Percentiles rank a stretch among this genome's conserved stretches.
Evolutionary conservation across 2,329 filamentous ascomycete genomes (phyloP).

Genomic region (Acrodontium crateriforme): DNA sequence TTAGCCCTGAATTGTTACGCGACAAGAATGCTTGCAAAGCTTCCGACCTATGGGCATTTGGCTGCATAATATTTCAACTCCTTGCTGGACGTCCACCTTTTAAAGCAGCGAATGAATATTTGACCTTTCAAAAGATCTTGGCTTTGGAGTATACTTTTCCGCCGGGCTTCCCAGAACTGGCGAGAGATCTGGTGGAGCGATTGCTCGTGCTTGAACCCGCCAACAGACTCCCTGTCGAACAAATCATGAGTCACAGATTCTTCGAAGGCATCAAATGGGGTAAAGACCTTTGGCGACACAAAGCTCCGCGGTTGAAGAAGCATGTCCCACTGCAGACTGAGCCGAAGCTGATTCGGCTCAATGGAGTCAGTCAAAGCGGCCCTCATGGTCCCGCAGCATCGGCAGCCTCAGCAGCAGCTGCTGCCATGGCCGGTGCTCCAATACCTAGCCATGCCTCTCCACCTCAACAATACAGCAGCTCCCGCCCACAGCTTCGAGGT

Average conservation of each 20-base stretch:
- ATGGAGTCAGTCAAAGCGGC: slow-evolving; percentile 10
- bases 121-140: slow-evolving; percentile 97
- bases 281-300: slow-evolving; percentile 72
- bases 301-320: slow-evolving; percentile 72
- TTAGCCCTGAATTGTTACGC: slow-evolving; percentile 90
- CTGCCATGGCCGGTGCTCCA: slow-evolving; percentile 8
- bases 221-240: slow-evolving; percentile 75
- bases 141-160: slow-evolving; percentile 90
- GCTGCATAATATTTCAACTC: slow-evolving; percentile 93
- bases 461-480: slow-evolving; percentile 4
- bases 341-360: slow-evolving; percentile 18
- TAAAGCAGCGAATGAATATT: slow-evolving; percentile 88
- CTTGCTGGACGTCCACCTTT: slow-evolving; percentile 93
- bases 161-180: slow-evolving; percentile 68
- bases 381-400: slow-evolving; percentile 1
- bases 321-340: slow-evolving; percentile 52
- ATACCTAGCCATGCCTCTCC: slow-evolving; percentile 3
- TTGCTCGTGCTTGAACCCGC: slow-evolving; percentile 79
- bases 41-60: slow-evolving; percentile 95
- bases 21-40: slow-evolving; percentile 96
- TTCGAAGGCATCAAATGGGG: slow-evolving; percentile 82
- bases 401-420: slow-evolving; percentile 11
- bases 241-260: slow-evolving; percentile 93
- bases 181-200: slow-evolving; percentile 79
- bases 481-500: slow-evolving; percentile 56